Conservation (phyloP, 1,284 basidiomycete genomes). For the Leucoagaricus sp. region DNA sequence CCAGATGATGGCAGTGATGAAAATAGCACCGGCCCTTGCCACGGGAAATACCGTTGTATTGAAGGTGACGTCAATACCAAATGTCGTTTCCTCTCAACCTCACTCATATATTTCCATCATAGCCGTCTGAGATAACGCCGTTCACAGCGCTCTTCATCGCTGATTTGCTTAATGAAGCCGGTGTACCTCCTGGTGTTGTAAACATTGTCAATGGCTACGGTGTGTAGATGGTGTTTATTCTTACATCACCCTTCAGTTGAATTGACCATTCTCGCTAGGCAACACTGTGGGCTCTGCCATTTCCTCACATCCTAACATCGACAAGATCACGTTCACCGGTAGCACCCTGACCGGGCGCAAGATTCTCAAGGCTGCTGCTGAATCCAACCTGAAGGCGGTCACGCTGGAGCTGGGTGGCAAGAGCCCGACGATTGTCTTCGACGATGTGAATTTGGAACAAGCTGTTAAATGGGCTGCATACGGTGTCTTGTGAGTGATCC, state of each 20-base stretch:
- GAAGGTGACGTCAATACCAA: constrained; percentile 35
- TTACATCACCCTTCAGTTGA: not conserved
- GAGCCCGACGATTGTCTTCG: constrained; percentile 75
- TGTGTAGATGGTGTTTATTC: constrained; percentile 10
- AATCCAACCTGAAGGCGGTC: constrained; percentile 85
- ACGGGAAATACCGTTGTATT: constrained; percentile 81
- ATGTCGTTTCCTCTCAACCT: too few relatives aligned
- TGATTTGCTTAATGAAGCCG: constrained; percentile 54
- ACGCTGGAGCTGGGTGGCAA: constrained; percentile 94
- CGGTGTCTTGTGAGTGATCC: constrained; percentile 71
- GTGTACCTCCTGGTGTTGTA: constrained; percentile 67
- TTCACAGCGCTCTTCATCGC: constrained; percentile 68
- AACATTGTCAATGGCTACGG: constrained; percentile 83
- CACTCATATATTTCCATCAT: not conserved
- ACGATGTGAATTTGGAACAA: constrained; percentile 77
- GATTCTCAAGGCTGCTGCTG: constrained; percentile 80
- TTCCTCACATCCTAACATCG: constrained; percentile 59
- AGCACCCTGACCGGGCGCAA: constrained; percentile 80
- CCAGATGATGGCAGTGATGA: constrained; percentile 69
- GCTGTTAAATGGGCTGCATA: constrained; percentile 81
- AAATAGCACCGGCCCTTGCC: constrained; percentile 82
- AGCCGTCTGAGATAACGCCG: constrained; percentile 90
- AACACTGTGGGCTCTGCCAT: constrained; percentile 55
- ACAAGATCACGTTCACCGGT: constrained; percentile 76
- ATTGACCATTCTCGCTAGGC: constrained; percentile 43